Conservation (phyloP, 1,284 basidiomycete genomes). For the Phaffia rhodozyma region DNA sequence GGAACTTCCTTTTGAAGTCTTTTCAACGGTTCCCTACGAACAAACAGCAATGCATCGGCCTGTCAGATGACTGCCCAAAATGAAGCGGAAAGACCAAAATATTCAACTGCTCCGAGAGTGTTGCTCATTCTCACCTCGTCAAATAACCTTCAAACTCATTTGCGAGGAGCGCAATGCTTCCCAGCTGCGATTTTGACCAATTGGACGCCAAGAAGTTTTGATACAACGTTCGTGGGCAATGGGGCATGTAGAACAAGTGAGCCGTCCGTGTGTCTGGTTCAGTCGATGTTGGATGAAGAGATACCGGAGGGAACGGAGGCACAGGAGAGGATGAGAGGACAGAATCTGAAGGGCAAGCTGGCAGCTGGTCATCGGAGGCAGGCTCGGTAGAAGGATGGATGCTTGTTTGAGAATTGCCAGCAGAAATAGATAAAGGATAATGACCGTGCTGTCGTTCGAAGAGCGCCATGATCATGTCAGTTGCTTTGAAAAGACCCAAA, state of each 20-base stretch:
- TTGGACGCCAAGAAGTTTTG: slow-evolving; percentile 12
- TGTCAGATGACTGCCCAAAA: too few relatives aligned
- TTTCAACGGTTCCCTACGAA: slow-evolving; percentile 6
- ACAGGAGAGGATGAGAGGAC: neutral
- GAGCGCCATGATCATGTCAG: too few relatives aligned
- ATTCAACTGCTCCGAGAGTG: too few relatives aligned
- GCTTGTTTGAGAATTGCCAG: too few relatives aligned
- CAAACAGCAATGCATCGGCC: too few relatives aligned
- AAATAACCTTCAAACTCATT: slow-evolving; percentile 13
- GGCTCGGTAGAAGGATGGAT: too few relatives aligned
- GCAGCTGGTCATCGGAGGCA: too few relatives aligned
- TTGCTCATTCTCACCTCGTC: neutral
- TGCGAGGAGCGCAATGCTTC: slow-evolving; percentile 1
- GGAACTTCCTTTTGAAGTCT: slow-evolving; percentile 6
- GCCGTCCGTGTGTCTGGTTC: neutral
- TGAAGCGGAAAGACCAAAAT: too few relatives aligned
- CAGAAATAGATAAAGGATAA: neutral
- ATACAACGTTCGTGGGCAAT: slow-evolving; percentile 12
- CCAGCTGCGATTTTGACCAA: slow-evolving; percentile 3
- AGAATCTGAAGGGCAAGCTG: neutral
- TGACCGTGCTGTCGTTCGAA: neutral
- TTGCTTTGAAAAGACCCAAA: neutral
- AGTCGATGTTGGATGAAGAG: neutral
- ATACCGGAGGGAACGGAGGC: neutral
- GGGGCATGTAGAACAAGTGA: slow-evolving; percentile 10